phyloP scores from a whole-genome alignment of 78 protist genomes.

The Chrysochromulina tobinii region DNA sequence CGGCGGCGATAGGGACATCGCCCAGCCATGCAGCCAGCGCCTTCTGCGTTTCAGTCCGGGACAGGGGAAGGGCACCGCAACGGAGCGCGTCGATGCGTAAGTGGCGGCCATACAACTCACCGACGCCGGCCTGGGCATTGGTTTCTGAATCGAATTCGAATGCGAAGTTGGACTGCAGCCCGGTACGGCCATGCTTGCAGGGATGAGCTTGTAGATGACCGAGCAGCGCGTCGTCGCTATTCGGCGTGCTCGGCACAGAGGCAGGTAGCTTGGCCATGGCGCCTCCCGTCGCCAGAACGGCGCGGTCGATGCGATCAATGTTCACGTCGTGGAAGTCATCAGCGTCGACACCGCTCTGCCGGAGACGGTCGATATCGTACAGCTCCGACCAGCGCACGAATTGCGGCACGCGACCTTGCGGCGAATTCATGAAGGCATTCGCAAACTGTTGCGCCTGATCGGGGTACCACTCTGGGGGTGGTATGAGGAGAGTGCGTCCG shows the following conservation, averaged over 20 bases:
- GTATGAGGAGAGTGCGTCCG: neutral
- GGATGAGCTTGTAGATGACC: too few relatives aligned
- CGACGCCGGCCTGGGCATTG: neutral
- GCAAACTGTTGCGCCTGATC: neutral
- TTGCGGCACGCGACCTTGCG: neutral
- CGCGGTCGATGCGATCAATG: too few relatives aligned
- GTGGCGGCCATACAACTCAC: neutral
- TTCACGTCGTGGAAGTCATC: too few relatives aligned
- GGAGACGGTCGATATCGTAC: neutral
- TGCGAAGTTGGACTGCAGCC: too few relatives aligned
- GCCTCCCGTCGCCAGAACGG: too few relatives aligned
- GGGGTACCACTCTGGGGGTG: neutral
- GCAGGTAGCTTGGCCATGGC: too few relatives aligned
- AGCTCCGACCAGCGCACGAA: neutral
- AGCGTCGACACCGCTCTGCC: neutral
- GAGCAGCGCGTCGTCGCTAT: too few relatives aligned
- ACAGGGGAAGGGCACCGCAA: neutral
- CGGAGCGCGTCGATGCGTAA: neutral
- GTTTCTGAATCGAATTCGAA: too few relatives aligned
- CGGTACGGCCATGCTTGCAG: too few relatives aligned
- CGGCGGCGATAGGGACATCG: neutral
- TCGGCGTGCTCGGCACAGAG: too few relatives aligned
- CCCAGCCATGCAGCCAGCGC: neutral
- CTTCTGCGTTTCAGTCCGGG: too few relatives aligned
- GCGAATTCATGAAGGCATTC: neutral